Evolutionary conservation across 2,329 filamentous ascomycete species (phyloP), one percentile per base, ranked within the genome.

Genomic region (Phoma sp.): DNA sequence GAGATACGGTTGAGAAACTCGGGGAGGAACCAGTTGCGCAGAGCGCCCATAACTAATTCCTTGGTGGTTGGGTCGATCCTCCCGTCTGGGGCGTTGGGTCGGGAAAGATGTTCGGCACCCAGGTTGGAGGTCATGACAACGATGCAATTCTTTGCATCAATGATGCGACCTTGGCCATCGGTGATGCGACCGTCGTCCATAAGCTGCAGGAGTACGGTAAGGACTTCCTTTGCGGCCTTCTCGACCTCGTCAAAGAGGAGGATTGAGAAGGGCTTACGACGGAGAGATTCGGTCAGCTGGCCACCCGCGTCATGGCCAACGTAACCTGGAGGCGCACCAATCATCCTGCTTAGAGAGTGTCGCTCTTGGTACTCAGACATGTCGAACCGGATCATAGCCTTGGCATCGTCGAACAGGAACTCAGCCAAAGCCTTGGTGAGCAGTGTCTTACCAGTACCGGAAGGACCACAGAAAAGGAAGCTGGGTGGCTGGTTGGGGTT

Each of bases 321-420:
- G 65, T 99, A 99, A 61, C 95, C 95, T 4, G 95, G 95, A 19
- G 95, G 95, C 19, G 95, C 93, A 74, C 95, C 95, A 67, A 99
- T 99, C 92, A 99, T 97, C 57, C 95, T 88, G 74, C 92, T 96
- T 13, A 99, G 85, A 0, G 94, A 90, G 75, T 99, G 95, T 5
- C 94, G 89, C 78, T 99, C 95, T 77, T 99, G 96, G 77, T 99
- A 99, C 77, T 99, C 95, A 5, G 94, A 98, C 95, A 99, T 99
- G 75, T 99, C 95, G 80, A 99, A 96, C 35, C 95, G 90, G 68
- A 99, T 96, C 95, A 99, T 98, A 31, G 94, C 83, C 81, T 97
- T 97, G 24, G 94, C 80, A 67, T 99, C 95, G 73, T 99, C 95
- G 80, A 99, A 99, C 25, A 99, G 82, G 81, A 99, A 99, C 76